A percentile compares a stretch with the other conserved stretches of the same genome.
Evolutionary conservation across 2,329 filamentous ascomycete species (phyloP).

Genomic region (Cucurbitaria berberidis): DNA sequence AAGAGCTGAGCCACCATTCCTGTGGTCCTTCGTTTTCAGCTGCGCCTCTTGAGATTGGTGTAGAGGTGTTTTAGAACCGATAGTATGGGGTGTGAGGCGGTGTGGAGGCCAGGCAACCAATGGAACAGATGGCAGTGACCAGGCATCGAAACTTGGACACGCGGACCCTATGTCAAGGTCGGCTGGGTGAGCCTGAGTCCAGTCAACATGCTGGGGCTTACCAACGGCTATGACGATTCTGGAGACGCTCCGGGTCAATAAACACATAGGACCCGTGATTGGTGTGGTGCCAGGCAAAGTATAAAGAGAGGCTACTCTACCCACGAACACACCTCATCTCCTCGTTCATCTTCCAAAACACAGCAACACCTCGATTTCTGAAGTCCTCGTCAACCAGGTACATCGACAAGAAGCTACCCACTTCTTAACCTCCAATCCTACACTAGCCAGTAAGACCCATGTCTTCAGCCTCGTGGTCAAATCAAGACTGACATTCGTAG

Average conservation of each 20-base stretch:
- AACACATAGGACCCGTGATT: neutral
- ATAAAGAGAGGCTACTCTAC: conserved; percentile 10
- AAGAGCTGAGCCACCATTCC: conserved; percentile 20
- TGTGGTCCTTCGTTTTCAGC: conserved; percentile 3
- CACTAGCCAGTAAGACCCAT: neutral
- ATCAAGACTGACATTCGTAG: too few species aligned
- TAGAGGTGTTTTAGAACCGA: neutral
- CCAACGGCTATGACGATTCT: conserved; percentile 2
- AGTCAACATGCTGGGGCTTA: conserved; percentile 8
- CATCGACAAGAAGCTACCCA: neutral
- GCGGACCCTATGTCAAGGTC: conserved; percentile 13
- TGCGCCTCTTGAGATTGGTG: conserved; percentile 4
- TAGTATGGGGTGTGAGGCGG: conserved; percentile 18
- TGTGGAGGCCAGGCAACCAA: conserved; percentile 17
- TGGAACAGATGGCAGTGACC: conserved; percentile 5
- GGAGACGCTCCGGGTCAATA: neutral
- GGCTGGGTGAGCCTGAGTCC: too few species aligned
- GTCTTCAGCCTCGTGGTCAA: too few species aligned
- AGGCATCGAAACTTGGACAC: conserved; percentile 8
- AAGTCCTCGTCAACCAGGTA: neutral
- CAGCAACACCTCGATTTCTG: neutral
- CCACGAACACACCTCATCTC: neutral
- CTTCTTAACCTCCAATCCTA: neutral
- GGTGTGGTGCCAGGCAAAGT: conserved; percentile 1
- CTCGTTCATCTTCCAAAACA: neutral